Conservation (phyloP, 306 rosid species). For the peach (Prunus persica) region DNA sequence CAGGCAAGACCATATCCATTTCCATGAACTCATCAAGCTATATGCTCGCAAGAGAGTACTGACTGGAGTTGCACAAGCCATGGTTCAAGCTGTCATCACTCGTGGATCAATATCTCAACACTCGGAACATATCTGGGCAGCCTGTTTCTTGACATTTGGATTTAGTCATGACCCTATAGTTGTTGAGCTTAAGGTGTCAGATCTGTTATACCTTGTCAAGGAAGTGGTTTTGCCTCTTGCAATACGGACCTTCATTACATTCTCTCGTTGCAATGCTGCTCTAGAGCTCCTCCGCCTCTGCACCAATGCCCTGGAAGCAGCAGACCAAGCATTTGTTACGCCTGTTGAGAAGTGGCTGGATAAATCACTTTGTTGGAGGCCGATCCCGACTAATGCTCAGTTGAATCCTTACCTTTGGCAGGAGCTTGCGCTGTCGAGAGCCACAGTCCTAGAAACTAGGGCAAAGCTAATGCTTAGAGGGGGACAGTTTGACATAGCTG, state of each 20-base stretch:
- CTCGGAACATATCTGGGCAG: conserved; percentile 78
- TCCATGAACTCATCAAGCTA: conserved; percentile 60
- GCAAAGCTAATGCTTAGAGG: conserved; percentile 91
- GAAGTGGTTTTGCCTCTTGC: conserved; percentile 75
- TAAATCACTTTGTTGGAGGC: conserved; percentile 78
- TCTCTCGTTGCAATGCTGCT: conserved; percentile 73
- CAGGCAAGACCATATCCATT: conserved; percentile 48
- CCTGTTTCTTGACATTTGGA: conserved; percentile 74
- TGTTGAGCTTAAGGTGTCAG: conserved; percentile 69
- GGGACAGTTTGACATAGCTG: conserved; percentile 74
- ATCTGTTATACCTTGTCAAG: conserved; percentile 55
- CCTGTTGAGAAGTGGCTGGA: conserved; percentile 84
- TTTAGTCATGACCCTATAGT: conserved; percentile 69
- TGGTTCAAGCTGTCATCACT: conserved; percentile 64
- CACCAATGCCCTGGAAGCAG: conserved; percentile 77
- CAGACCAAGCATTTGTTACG: conserved; percentile 72
- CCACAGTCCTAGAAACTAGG: conserved; percentile 77
- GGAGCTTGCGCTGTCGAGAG: conserved; percentile 73
- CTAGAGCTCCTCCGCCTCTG: conserved; percentile 77
- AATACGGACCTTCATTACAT: conserved; percentile 67
- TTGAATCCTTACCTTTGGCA: conserved; percentile 89
- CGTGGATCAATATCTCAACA: conserved; percentile 52
- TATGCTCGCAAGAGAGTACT: conserved; percentile 65
- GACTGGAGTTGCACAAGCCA: conserved; percentile 60
- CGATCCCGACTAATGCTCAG: conserved; percentile 77